Percentiles rank a stretch among this genome's conserved stretches.
Conservation (phyloP, 164 flowering plant species). For the Magnolia changhungtana region DNA sequence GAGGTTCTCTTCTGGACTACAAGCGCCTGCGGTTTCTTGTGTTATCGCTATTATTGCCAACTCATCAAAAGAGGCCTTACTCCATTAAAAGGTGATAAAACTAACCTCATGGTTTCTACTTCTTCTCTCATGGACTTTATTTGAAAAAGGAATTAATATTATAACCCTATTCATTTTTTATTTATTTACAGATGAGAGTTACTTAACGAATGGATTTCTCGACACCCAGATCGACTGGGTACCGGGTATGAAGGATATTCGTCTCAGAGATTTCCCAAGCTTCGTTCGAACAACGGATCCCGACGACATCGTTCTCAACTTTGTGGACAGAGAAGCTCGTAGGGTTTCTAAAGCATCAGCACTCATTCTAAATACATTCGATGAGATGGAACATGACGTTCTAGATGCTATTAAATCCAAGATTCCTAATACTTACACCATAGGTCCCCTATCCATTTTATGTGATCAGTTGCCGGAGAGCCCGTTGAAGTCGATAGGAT, state of each 20-base stretch:
- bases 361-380: conserved; percentile 27
- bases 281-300: conserved; percentile 11
- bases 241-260: conserved; percentile 13
- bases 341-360: conserved; percentile 21
- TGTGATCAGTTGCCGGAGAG: not conserved
- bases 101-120: not conserved
- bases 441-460: conserved; percentile 9
- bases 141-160: too few relatives aligned
- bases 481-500: conserved; percentile 3
- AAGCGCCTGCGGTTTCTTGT: conserved; percentile 47
- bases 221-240: conserved; percentile 14
- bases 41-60: conserved; percentile 20
- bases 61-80: conserved; percentile 31
- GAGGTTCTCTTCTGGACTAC: conserved; percentile 37
- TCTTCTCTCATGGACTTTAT: not conserved
- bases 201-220: conserved; percentile 14
- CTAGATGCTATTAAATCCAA: not conserved
- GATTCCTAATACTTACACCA: conserved; percentile 7
- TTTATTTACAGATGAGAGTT: conserved; percentile 12
- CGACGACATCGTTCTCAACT: conserved; percentile 11
- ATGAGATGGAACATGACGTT: conserved; percentile 20
- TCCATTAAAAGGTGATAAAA: conserved; percentile 45
- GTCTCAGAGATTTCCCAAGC: conserved; percentile 11
- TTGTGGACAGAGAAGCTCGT: not conserved
- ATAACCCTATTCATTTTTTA: not conserved